These are phyloP conservation scores for Knufia fluminis DNA, from an alignment of 2,329 filamentous ascomycete genomes.

Conservation along the genomic window DNA sequence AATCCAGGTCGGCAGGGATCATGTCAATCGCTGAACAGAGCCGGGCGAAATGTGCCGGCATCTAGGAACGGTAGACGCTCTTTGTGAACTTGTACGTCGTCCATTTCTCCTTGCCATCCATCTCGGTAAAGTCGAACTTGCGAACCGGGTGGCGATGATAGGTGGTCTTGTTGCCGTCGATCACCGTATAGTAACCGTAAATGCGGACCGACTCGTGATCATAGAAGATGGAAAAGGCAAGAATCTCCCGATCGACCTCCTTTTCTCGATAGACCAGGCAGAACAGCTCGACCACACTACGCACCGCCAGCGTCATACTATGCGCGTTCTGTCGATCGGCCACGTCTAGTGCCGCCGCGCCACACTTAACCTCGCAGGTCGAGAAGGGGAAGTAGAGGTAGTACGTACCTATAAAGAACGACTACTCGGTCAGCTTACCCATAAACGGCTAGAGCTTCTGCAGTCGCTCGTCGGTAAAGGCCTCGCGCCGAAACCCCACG, in stretches of 20 bases:
- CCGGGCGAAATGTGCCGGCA: no score
- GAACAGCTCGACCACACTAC: constrained; percentile 26
- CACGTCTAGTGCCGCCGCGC: constrained; percentile 26
- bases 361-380: constrained; percentile 41
- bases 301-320: constrained; percentile 28
- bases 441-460: constrained; percentile 34
- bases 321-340: constrained; percentile 26
- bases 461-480: constrained; percentile 38
- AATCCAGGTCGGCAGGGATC: no score
- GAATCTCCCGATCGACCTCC: constrained; percentile 34
- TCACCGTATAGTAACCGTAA: constrained; percentile 35
- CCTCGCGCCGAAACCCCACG: constrained; percentile 27
- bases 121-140: constrained; percentile 27
- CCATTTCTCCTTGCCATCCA: constrained; percentile 31
- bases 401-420: constrained; percentile 37
- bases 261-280: constrained; percentile 22
- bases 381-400: constrained; percentile 45
- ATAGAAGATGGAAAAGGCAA: constrained; percentile 38
- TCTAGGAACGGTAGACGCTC: constrained; percentile 32
- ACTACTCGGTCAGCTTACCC: constrained; percentile 29
- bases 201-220: constrained; percentile 30
- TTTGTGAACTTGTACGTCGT: constrained; percentile 30
- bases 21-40: no score
- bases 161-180: constrained; percentile 26
- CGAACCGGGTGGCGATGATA: constrained; percentile 35